Evolutionary conservation across 75 land plant species (phyloP).

Genomic region (Cryptomeria japonica): DNA sequence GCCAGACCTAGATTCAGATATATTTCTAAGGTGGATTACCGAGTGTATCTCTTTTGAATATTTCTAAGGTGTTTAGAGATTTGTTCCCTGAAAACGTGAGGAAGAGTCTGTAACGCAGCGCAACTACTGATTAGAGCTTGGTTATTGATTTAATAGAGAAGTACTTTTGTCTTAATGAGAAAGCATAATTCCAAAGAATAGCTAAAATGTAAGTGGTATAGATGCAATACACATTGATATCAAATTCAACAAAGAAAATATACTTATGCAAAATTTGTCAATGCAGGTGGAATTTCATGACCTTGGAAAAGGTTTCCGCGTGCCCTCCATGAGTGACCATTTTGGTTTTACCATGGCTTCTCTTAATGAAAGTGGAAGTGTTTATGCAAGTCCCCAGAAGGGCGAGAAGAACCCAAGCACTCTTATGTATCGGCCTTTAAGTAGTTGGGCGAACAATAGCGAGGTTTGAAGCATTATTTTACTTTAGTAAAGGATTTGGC

Average conservation of each 20-base stretch:
- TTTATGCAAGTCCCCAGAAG: constrained; percentile 84
- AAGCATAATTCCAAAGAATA: neutral
- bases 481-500: constrained; percentile 3
- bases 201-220: neutral
- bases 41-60: no score
- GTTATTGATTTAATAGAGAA: neutral
- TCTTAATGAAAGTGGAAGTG: constrained; percentile 81
- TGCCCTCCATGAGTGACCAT: constrained; percentile 93
- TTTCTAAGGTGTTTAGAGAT: neutral
- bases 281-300: constrained; percentile 98
- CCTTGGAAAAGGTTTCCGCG: constrained; percentile 74
- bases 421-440: constrained; percentile 92
- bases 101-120: neutral
- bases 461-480: constrained; percentile 60
- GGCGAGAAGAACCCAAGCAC: constrained; percentile 93
- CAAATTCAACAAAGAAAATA: neutral
- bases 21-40: neutral
- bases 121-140: neutral
- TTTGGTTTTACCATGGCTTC: constrained; percentile 98
- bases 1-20: neutral
- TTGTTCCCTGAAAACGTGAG: neutral
- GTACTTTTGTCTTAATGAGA: neutral
- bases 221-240: neutral
- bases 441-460: constrained; percentile 97
- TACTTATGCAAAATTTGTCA: constrained; percentile 8